Evolutionary conservation across 2,329 filamentous ascomycete species (phyloP), one percentile per base, ranked within the genome.

Genomic region (Intubia oerlemansii): DNA sequence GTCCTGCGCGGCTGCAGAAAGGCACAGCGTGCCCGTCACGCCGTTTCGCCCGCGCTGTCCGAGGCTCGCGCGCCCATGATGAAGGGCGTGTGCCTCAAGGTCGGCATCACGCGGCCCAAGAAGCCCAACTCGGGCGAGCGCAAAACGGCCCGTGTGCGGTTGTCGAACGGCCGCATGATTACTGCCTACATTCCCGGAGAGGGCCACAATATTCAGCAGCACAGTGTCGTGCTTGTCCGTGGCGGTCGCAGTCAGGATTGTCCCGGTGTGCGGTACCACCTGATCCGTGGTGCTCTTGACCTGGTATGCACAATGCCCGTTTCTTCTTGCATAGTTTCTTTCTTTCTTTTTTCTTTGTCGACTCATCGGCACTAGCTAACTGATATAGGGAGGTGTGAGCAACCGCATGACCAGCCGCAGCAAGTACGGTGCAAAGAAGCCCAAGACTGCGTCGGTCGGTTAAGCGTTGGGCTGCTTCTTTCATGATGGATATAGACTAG

Each of bases 371-470:
- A 19, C 9, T 29, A 27, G 13, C 30, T 34, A 22, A 30, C 30
- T 7, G 4, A 21, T 38, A 2, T 14, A 93, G 85, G 81, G 81
- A 45, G 88, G 88, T 59, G 88, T 98, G 39, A 73, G 71, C 14
- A 88, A 71, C 49, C 65, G 88, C 41, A 66, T 76, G 44, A 79
- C 73, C 14, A 81, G 78, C 50, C 66, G 88, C 44, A 93, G 82
- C 45, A 98, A 98, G 56, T 98, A 92, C 48, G 88, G 88, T 35
- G 91, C 88, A 28, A 98, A 98, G 72, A 95, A 93, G 60, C 85
- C 88, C 0, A 95, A 95, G 73, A 71, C 71, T 50, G 71, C 73
- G 14, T 61, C 62, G 0, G 57, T 67, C 21, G 57, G 61, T 36
- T 46, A 40, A 31, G 41, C 38, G n/a, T n/a, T n/a, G n/a, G n/a